These are phyloP conservation scores for Pythium volutum DNA, from an alignment of 352 stramenopile species.

Conservation along the genomic window DNA sequence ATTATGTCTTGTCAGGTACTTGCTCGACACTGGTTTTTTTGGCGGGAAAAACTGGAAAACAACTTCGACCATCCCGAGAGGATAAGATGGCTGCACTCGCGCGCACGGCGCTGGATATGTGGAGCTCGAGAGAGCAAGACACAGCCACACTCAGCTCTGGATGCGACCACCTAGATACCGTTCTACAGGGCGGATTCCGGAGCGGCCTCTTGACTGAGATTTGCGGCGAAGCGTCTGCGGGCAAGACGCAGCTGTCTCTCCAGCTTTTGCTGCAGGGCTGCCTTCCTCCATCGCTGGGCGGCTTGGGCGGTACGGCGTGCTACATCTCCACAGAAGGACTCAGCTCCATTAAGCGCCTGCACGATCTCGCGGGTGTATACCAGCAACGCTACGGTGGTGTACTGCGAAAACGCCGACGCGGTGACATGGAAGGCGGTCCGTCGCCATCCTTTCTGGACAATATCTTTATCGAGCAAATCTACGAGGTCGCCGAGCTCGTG, in stretches of 20 bases:
- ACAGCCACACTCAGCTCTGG: slow-evolving; percentile 44
- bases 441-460: slow-evolving; percentile 49
- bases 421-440: slow-evolving; percentile 13
- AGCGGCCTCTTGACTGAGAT: slow-evolving; percentile 69
- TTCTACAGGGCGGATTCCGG: slow-evolving; percentile 64
- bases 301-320: slow-evolving; percentile 57
- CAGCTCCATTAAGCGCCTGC: slow-evolving; percentile 62
- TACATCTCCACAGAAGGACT: slow-evolving; percentile 84
- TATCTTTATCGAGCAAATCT: slow-evolving; percentile 80
- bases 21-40: neutral
- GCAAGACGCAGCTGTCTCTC: slow-evolving; percentile 80
- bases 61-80: no score
- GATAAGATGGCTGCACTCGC: slow-evolving; percentile 17
- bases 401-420: slow-evolving; percentile 48
- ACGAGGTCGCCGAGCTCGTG: slow-evolving; percentile 62
- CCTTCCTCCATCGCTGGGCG: slow-evolving; percentile 42
- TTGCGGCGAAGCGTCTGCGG: slow-evolving; percentile 65
- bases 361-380: slow-evolving; percentile 61
- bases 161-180: slow-evolving; percentile 48
- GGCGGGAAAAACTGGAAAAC: slow-evolving; percentile 11
- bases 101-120: slow-evolving; percentile 49
- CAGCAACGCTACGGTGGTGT: slow-evolving; percentile 35
- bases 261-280: slow-evolving; percentile 72
- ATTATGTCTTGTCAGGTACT: slow-evolving; percentile 15
- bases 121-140: slow-evolving; percentile 24